A percentile compares a stretch with the other conserved stretches of the same genome.
phyloP scores from a whole-genome alignment of 2,329 filamentous ascomycete genomes.

The Davidsoniella eucalypti region DNA sequence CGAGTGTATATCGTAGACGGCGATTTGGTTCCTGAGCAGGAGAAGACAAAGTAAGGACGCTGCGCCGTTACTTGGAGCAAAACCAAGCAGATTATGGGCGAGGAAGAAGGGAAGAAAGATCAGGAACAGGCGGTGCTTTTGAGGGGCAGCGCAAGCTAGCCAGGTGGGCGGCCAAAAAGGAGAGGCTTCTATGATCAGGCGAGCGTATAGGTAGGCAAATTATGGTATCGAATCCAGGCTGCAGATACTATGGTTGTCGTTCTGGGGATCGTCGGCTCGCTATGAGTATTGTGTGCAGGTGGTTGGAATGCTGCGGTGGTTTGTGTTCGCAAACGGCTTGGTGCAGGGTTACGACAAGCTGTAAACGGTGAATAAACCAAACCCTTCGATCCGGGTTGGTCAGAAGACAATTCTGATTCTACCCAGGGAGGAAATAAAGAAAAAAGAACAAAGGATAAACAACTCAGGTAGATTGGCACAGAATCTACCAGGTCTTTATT shows the following conservation, averaged over 20 bases:
- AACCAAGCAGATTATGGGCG: not conserved
- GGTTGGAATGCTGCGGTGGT: conserved; percentile 5
- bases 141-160: not conserved
- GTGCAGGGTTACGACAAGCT: too few relatives aligned
- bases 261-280: not conserved
- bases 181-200: not conserved
- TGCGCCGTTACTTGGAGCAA: not conserved
- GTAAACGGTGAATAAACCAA: too few relatives aligned
- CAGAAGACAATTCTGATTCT: too few relatives aligned
- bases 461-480: not conserved
- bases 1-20: not conserved
- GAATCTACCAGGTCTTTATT: too few relatives aligned
- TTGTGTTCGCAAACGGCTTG: conserved; percentile 6
- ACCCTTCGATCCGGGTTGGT: too few relatives aligned
- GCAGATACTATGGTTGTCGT: not conserved
- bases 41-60: too few relatives aligned
- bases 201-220: not conserved
- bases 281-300: not conserved
- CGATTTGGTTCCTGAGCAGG: too few relatives aligned
- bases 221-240: not conserved
- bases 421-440: not conserved
- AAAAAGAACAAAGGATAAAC: not conserved
- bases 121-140: not conserved
- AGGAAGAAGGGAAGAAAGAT: not conserved
- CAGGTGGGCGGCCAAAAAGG: not conserved